Conservation (phyloP, 2,329 filamentous ascomycete species). For the Penicillium palitans region DNA sequence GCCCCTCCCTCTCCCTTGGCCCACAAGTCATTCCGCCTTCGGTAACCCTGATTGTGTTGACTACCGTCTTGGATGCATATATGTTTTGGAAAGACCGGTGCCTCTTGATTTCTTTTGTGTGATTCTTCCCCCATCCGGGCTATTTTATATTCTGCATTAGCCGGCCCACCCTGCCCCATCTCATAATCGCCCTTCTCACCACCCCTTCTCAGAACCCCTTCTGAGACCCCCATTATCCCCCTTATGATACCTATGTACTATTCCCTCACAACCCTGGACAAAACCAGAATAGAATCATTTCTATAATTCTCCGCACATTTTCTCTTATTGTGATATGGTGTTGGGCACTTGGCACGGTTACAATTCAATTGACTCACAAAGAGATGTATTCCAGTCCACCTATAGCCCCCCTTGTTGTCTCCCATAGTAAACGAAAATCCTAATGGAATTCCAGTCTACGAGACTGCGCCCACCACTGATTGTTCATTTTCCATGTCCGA, state of each 20-base stretch:
- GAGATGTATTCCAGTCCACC: no score
- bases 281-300: constrained; percentile 15
- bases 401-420: no score
- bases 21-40: constrained; percentile 44
- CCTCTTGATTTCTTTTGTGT: constrained; percentile 20
- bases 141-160: constrained; percentile 20
- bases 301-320: not conserved
- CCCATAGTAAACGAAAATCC: no score
- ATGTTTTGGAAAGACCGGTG: constrained; percentile 13
- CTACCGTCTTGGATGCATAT: constrained; percentile 4
- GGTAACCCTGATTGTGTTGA: constrained; percentile 21
- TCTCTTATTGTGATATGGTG: not conserved
- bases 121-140: constrained; percentile 8
- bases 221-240: not conserved
- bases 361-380: no score
- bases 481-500: no score
- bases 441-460: no score
- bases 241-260: constrained; percentile 20
- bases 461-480: no score
- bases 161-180: constrained; percentile 17
- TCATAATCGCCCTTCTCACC: constrained; percentile 9
- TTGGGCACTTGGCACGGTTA: no score
- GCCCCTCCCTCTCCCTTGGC: constrained; percentile 44
- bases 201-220: not conserved
- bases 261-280: constrained; percentile 8